Evolutionary conservation across 208 protist genomes (phyloP).

Genomic region (Leptomonas pyrrhocoris): DNA sequence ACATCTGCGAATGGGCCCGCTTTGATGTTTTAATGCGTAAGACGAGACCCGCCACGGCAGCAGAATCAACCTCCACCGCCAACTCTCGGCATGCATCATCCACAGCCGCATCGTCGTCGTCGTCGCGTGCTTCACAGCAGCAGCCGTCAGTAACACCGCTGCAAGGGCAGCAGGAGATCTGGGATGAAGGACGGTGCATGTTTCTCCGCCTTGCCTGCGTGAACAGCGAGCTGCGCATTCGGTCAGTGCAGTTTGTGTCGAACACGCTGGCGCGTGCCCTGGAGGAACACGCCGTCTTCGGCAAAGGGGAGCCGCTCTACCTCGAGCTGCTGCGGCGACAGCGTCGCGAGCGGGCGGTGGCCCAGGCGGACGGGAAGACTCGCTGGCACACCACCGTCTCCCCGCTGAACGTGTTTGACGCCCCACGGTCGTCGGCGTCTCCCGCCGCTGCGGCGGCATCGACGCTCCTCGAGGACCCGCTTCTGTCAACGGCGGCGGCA

Average conservation of each 20-base stretch:
- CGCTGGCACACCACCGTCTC: slow-evolving; percentile 21
- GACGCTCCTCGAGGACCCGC: background rate
- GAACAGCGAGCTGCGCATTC: slow-evolving; percentile 83
- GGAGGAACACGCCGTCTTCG: slow-evolving; percentile 63
- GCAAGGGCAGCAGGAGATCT: slow-evolving; percentile 39
- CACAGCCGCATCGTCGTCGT: background rate
- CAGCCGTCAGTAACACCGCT: slow-evolving; percentile 8
- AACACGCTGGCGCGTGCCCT: slow-evolving; percentile 49
- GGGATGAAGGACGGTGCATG: slow-evolving; percentile 55
- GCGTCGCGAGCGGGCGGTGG: background rate
- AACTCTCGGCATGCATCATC: no score
- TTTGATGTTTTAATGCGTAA: slow-evolving; percentile 85
- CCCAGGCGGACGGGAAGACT: background rate
- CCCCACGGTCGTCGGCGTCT: slow-evolving; percentile 8
- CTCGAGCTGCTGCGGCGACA: slow-evolving; percentile 48
- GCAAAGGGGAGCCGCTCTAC: slow-evolving; percentile 61
- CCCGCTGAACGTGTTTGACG: slow-evolving; percentile 28
- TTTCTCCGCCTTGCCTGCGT: slow-evolving; percentile 73
- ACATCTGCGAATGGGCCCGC: slow-evolving; percentile 70
- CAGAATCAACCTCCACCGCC: background rate
- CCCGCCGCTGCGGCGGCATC: background rate
- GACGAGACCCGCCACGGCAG: background rate
- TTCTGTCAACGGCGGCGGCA: background rate
- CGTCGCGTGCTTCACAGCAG: background rate
- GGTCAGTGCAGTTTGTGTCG: slow-evolving; percentile 72